Base-by-base conservation (phyloP, 139 green algal genomes). In the Chlamydomonas urium region DNA sequence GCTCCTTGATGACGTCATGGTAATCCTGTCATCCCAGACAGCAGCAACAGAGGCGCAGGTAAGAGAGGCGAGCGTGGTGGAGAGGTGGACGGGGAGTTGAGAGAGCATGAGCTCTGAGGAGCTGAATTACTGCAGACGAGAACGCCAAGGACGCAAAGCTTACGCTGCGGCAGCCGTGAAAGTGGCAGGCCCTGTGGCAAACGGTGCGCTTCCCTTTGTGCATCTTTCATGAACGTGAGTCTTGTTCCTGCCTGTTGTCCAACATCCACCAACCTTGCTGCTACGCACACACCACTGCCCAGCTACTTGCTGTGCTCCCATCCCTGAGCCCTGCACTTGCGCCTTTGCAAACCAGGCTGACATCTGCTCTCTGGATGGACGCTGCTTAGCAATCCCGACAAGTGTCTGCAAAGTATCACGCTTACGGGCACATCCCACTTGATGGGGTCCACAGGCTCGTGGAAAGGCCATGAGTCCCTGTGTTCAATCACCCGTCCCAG, bases 401-500 rank as follows among this genome's bases (percentile, higher is more conserved):
- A 42, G 17, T 42, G 60, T 45, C 60, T 8, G 5, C 60, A 45
- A 37, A 26, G 29, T 67, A 6, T 29, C 29, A n/a, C 29, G 17
- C 60, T 67, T 24, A 67, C 60, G 5, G 8, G 60, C 5, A 8
- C 17, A 26, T 67, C 60, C 32, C 17, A 67, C 33, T 47, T 42
- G 26, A 45, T 29, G 29, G 60, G 60, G 60, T 67, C 60, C n/a
- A 67, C 60, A 23, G 60, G 26, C 14, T 47, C 60, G n/a, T 47
- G 21, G 29, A 67, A 67, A 5, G 60, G 60, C 60, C 60, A 67
- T n/a, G 60, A 14, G 29, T 67, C 60, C 60, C 32, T 19, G 17
- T 23, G 4, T 8, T 45, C 60, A 24, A 67, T 67, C 17, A 67
- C 17, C 5, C 23, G 32, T 6, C 42, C 32, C 60, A 67, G 19